Evolutionary conservation across 2,329 filamentous ascomycete species (phyloP).

Genomic region (Immersiporthe knoxdaviesiana): DNA sequence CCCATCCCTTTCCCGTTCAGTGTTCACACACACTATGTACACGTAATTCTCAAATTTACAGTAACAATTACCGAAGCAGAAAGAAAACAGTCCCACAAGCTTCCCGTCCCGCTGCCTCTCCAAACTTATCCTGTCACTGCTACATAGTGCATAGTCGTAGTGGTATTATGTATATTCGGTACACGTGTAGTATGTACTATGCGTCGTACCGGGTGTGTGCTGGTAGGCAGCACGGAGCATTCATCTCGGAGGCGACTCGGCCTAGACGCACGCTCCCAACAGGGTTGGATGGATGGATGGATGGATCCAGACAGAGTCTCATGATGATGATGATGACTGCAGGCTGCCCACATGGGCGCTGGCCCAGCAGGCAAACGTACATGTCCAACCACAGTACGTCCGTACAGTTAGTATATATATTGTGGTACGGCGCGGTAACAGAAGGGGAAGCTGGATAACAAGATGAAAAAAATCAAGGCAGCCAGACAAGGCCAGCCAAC

Average conservation of each 20-base stretch:
- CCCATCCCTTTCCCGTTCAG: not conserved
- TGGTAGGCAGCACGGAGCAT: not conserved
- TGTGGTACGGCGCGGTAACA: not conserved
- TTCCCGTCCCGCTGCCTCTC: not conserved
- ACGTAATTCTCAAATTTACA: not conserved
- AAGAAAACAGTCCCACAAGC: not conserved
- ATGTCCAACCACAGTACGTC: not conserved
- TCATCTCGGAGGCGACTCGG: not conserved
- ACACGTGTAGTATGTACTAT: not conserved
- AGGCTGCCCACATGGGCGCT: not conserved
- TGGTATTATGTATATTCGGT: not conserved
- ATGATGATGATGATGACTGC: not conserved
- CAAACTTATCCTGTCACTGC: not conserved
- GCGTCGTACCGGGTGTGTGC: not conserved
- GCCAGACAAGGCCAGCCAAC: not conserved
- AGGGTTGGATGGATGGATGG: not conserved
- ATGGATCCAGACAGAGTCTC: not conserved
- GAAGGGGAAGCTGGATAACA: not conserved
- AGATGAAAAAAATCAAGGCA: not conserved
- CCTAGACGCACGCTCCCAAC: not conserved
- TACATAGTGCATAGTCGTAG: not conserved
- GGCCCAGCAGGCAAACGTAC: not conserved
- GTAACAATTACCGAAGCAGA: not conserved
- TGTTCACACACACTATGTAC: not conserved
- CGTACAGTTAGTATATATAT: too few species aligned